A percentile compares a stretch with the other conserved stretches of the same genome.
Evolutionary conservation across 176 grass and related monocot species (phyloP).

Genomic region (Oropetium thomaeum): DNA sequence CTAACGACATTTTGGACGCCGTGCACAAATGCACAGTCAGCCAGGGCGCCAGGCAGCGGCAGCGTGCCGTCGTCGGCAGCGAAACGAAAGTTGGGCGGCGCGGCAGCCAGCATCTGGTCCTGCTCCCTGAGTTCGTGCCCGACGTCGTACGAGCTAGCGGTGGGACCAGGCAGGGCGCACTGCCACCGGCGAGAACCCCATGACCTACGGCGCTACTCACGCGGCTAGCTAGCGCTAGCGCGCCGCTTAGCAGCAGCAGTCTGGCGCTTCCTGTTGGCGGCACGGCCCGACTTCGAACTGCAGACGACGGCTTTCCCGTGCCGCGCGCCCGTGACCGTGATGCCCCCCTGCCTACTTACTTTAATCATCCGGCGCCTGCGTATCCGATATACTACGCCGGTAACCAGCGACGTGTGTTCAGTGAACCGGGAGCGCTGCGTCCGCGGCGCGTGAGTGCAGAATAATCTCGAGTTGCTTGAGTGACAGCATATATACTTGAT

Average conservation of each 20-base stretch:
- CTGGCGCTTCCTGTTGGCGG: neutral
- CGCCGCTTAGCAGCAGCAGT: neutral
- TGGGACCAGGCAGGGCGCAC: neutral
- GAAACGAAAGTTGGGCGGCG: conserved; percentile 9
- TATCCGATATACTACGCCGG: too few relatives aligned
- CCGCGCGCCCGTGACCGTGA: conserved; percentile 22
- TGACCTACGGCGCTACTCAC: conserved; percentile 9
- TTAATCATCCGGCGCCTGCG: neutral
- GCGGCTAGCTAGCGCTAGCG: neutral
- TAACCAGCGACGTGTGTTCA: neutral
- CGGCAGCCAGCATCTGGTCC: neutral
- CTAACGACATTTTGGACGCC: neutral
- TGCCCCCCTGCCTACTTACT: too few relatives aligned
- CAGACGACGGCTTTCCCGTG: conserved; percentile 16
- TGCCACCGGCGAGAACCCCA: neutral
- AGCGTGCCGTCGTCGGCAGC: conserved; percentile 22
- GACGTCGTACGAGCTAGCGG: neutral
- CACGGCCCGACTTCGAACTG: neutral
- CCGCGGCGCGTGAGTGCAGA: neutral
- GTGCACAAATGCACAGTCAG: too few relatives aligned
- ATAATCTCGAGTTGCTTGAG: neutral
- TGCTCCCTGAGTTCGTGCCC: conserved; percentile 14
- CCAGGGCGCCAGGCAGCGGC: neutral
- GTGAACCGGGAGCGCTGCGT: neutral
- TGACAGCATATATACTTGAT: neutral